phyloP scores from a whole-genome alignment of 129 eudicot species.

The Pseudognaphalium luteoalbum region DNA sequence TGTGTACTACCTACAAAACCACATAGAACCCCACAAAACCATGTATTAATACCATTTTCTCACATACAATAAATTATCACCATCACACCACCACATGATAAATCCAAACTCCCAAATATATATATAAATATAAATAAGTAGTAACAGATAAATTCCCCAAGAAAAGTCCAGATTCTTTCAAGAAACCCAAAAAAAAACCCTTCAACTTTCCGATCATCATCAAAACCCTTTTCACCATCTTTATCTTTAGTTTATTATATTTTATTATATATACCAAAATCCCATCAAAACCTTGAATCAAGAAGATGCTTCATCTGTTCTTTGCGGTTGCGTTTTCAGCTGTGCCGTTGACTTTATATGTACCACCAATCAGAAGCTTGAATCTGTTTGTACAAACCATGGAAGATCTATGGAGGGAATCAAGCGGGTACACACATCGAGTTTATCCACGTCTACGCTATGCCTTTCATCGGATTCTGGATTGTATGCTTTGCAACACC shows the following conservation, averaged over 20 bases:
- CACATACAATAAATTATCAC: background rate
- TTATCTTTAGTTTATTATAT: too few species aligned
- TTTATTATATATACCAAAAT: too few species aligned
- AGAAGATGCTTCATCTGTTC: slow-evolving; percentile 62
- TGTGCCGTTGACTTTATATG: slow-evolving; percentile 81
- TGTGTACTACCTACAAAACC: background rate
- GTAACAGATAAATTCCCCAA: background rate
- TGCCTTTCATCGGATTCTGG: slow-evolving; percentile 58
- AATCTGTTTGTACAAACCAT: slow-evolving; percentile 68
- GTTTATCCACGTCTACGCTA: slow-evolving; percentile 59
- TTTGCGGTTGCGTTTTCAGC: slow-evolving; percentile 90
- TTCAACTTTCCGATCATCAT: background rate
- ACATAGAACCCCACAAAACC: background rate
- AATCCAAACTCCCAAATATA: background rate
- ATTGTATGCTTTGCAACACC: slow-evolving; percentile 35
- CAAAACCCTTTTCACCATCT: background rate
- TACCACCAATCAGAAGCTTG: slow-evolving; percentile 84
- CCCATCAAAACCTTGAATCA: background rate
- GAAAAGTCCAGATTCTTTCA: background rate
- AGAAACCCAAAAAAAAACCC: background rate
- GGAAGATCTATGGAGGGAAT: slow-evolving; percentile 68
- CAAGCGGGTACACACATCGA: slow-evolving; percentile 54
- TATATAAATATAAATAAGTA: too few species aligned
- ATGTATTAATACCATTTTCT: background rate
- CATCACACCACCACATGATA: background rate